phyloP scores from a whole-genome alignment of 1,284 basidiomycete genomes.

The Gymnopus androsaceus region DNA sequence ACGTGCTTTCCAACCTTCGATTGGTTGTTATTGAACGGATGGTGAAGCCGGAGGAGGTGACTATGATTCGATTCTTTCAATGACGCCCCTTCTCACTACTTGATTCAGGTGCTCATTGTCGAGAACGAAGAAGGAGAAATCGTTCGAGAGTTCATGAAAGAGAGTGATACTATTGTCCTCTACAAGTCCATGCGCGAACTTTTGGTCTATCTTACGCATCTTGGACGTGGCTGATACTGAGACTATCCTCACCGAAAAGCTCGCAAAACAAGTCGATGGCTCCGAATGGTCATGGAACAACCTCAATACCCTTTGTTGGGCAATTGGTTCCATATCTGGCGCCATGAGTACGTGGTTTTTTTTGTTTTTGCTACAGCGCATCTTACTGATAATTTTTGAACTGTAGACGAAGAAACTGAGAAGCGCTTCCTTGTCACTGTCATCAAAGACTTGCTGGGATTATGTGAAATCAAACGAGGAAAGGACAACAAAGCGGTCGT shows the following conservation, averaged over 20 bases:
- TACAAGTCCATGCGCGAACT: slow-evolving; percentile 99
- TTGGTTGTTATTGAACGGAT: slow-evolving; percentile 98
- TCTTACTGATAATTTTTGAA: slow-evolving; percentile 16
- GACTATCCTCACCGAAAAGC: slow-evolving; percentile 95
- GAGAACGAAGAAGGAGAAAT: slow-evolving; percentile 99
- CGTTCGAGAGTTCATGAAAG: slow-evolving; percentile 99
- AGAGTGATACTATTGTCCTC: slow-evolving; percentile 96
- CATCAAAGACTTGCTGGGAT: slow-evolving; percentile 96
- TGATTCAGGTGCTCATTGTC: slow-evolving; percentile 86
- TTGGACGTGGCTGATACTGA: slow-evolving; percentile 97
- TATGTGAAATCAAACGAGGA: slow-evolving; percentile 98
- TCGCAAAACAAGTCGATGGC: slow-evolving; percentile 95
- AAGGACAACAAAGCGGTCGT: slow-evolving; percentile 99
- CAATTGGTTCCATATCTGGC: slow-evolving; percentile 98
- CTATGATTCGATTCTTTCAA: slow-evolving; percentile 25
- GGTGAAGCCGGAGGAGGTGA: slow-evolving; percentile 99
- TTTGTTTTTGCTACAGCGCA: not conserved
- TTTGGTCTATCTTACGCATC: slow-evolving; percentile 94
- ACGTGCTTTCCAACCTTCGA: slow-evolving; percentile 92
- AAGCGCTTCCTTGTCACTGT: slow-evolving; percentile 99
- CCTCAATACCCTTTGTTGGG: slow-evolving; percentile 99
- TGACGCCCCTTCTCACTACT: slow-evolving; percentile 12
- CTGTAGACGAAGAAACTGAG: slow-evolving; percentile 92
- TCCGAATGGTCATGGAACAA: slow-evolving; percentile 99
- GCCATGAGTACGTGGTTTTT: slow-evolving; percentile 85